A percentile compares a stretch with the other conserved stretches of the same genome.
These are phyloP conservation scores for Nicotiana paniculata DNA, from an alignment of 257 asterid genomes.

Conservation along the genomic window DNA sequence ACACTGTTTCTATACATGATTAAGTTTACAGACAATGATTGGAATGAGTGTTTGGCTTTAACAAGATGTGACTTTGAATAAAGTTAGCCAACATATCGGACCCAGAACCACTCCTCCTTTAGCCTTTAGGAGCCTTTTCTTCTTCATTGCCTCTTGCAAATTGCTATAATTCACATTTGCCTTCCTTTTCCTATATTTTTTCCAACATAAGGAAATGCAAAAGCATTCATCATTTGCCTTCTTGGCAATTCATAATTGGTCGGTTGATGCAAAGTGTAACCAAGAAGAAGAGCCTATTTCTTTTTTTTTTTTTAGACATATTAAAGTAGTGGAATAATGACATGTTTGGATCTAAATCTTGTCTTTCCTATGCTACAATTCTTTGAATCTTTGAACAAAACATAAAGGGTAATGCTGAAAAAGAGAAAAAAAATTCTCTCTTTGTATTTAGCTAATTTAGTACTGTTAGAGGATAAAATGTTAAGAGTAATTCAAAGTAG, in stretches of 20 bases:
- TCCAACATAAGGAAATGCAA: constrained; percentile 1
- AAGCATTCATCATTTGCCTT: constrained; percentile 14
- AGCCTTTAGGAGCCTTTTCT: constrained; percentile 1
- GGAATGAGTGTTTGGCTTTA: constrained; percentile 5
- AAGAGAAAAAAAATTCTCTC: background rate
- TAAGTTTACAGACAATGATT: constrained; percentile 11
- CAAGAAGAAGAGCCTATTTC: constrained; percentile 18
- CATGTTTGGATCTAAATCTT: constrained; percentile 16
- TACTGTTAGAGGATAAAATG: background rate
- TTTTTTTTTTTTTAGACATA: constrained; percentile 10
- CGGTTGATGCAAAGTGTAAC: constrained; percentile 18
- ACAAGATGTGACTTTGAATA: background rate
- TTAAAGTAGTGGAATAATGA: background rate
- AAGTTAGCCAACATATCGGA: constrained; percentile 27
- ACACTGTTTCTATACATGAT: background rate
- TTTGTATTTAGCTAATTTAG: background rate
- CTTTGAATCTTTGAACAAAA: constrained; percentile 5
- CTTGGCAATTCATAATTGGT: constrained; percentile 19
- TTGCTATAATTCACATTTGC: constrained; percentile 10
- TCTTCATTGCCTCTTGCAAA: constrained; percentile 15
- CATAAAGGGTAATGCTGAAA: background rate
- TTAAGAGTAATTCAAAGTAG: background rate
- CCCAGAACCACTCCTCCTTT: constrained; percentile 11
- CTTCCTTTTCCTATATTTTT: background rate
- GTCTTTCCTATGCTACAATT: background rate